Evolutionary conservation across 345 rosid species (phyloP), one percentile per base, ranked within the genome.

Genomic region (Brassica juncea): DNA sequence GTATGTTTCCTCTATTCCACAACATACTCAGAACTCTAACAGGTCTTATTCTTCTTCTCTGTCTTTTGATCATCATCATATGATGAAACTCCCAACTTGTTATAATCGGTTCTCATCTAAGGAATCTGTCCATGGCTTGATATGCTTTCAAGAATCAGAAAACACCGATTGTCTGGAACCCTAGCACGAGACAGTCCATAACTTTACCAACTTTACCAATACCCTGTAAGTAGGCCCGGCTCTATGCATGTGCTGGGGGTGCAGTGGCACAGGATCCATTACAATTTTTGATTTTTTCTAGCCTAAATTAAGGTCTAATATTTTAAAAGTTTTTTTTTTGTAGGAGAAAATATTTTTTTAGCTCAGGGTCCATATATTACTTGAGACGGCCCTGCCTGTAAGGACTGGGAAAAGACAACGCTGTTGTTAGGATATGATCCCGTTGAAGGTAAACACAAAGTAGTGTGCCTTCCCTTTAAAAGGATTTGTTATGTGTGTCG

Each of bases 381-480:
- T 19, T 19, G 19, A 19, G 19, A 19, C 19, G 19, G 19, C 71
- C 54, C 3, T n/a, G 31, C 54, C 3, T n/a, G 31, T 3, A 1
- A 21, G 10, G n/a, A 3, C 3, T 64, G 52, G 71, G 14, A 2
- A 0, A 0, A 2, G 3, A 31, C 8, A 49, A 19, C 11, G 7
- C 2, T 64, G 8, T 47, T 47, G 15, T 32, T 74, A 64, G 71
- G 77, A 11, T 74, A 32, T 2, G 77, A 74, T 64, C 70, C 35
- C 1, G 6, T 63, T 19, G 69, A 73, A 49, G 19, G 47, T 63
- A 73, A 47, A 44, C 62, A 63, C 32, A 73, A 63, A 63, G n/a
- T 74, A 19, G 14, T 74, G 49, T 49, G 52, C 62, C 32, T 74
- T 42, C 47, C 32, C 2, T 2, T 0, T 52, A 1, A 19, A 4